Evolutionary conservation across 306 rosid species (phyloP).

Genomic region (Cucumis hystrix): DNA sequence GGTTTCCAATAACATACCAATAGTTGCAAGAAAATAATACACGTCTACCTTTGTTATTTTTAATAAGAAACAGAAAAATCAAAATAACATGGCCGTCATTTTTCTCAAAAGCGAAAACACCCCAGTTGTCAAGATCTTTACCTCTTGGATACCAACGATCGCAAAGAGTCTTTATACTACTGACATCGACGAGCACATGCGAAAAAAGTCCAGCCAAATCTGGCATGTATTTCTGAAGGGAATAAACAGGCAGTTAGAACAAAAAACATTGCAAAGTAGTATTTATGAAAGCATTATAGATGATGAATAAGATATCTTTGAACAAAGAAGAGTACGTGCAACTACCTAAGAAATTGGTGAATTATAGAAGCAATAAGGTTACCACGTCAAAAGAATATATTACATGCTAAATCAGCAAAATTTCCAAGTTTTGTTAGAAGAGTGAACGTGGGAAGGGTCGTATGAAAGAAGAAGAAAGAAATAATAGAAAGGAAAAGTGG

Average conservation of each 20-base stretch:
- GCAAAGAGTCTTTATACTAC: slow-evolving; percentile 78
- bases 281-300: neutral
- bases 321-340: neutral
- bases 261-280: neutral
- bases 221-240: slow-evolving; percentile 90
- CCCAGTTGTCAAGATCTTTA: slow-evolving; percentile 14
- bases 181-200: slow-evolving; percentile 91
- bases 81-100: neutral
- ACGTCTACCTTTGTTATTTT: neutral
- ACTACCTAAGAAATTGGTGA: neutral
- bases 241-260: neutral
- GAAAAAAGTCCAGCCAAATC: slow-evolving; percentile 81
- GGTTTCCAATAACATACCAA: no score
- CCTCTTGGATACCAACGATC: slow-evolving; percentile 90
- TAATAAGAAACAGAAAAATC: neutral
- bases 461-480: neutral
- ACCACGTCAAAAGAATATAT: neutral
- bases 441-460: neutral
- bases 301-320: neutral
- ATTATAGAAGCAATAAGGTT: neutral
- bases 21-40: neutral
- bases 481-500: neutral
- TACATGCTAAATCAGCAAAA: neutral
- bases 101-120: neutral
- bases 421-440: neutral